Base-by-base conservation (phyloP, 495 filamentous ascomycete species). In the Acidomyces sp. region DNA sequence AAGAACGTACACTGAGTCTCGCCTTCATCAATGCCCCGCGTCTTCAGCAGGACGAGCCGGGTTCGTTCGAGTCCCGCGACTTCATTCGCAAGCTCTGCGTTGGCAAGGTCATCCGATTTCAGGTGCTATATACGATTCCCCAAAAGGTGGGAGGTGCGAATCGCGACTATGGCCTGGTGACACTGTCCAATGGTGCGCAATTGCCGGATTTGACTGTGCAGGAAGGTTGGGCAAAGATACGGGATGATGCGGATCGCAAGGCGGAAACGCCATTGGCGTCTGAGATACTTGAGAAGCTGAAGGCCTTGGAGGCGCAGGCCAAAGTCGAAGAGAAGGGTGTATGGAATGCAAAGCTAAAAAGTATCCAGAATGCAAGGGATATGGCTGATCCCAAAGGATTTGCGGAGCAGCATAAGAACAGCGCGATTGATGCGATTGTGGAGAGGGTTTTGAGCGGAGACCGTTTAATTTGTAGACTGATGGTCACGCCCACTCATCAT, bases 371-470 rank as follows among this genome's bases (percentile, higher is more conserved):
- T 16, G 70, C 68, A 48, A 84, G 92, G 51, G 90, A 94, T 51
- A 55, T 88, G 11, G 68, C 74, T 20, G 72, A 84, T 45, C 65
- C 79, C 10, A 74, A 85, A 53, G 62, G 58, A 7, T 80, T 95
- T 55, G 65, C 85, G 7, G 74, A 82, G 23, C 63, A 79, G 48
- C 80, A 75, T 63, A 90, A 87, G 65, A 80, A 78, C 36, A 73
- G 85, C 59, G 64, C 68, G 6, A 61, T 96, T 12, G 75, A 92
- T 46, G 49, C 72, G 39, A 75, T 83, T 29, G 71, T 96, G 32
- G 92, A 99, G 69, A 75, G 80, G 48, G 83, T 96, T 31, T 65
- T 96, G 43, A 85, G 74, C 48, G 92, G 87, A 37, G 92, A 99
- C 57, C 80, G 88, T 31, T 62, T 93, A 45, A 77, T 93, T 39